phyloP scores from a whole-genome alignment of 1,284 basidiomycete genomes.

The Exobasidium rhododendri region DNA sequence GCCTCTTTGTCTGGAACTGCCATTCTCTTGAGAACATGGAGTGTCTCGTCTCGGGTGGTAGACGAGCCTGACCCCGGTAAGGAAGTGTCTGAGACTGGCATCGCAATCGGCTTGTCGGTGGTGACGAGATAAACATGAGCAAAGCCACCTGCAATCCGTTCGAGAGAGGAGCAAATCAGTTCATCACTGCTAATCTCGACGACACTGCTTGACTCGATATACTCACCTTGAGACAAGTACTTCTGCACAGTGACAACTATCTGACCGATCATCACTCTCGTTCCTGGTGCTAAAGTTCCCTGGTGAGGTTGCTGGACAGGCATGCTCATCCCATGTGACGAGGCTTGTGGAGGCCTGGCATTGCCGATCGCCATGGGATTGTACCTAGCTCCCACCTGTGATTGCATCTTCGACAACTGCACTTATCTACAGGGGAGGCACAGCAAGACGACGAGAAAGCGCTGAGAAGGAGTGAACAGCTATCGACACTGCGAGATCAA shows the following conservation, averaged over 20 bases:
- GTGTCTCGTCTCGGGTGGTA: constrained; percentile 60
- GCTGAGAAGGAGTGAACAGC: too few relatives aligned
- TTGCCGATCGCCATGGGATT: background rate
- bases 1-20: constrained; percentile 85
- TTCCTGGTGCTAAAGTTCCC: constrained; percentile 62
- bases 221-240: constrained; percentile 85
- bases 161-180: too few relatives aligned
- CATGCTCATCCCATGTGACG: background rate
- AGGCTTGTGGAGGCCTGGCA: background rate
- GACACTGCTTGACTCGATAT: too few relatives aligned
- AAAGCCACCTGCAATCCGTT: constrained; percentile 76
- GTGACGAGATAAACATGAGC: constrained; percentile 95
- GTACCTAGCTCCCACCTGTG: background rate
- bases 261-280: constrained; percentile 84
- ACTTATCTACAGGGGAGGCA: too few relatives aligned
- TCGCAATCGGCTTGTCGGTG: constrained; percentile 71
- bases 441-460: too few relatives aligned
- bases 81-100: constrained; percentile 37
- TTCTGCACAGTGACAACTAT: constrained; percentile 79
- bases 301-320: background rate
- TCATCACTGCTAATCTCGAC: too few relatives aligned
- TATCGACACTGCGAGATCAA: too few relatives aligned
- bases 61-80: constrained; percentile 9
- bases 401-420: background rate
- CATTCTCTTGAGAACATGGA: constrained; percentile 95